Base-by-base conservation (phyloP, 2,329 filamentous ascomycete species). In the Xylaria sp. region DNA sequence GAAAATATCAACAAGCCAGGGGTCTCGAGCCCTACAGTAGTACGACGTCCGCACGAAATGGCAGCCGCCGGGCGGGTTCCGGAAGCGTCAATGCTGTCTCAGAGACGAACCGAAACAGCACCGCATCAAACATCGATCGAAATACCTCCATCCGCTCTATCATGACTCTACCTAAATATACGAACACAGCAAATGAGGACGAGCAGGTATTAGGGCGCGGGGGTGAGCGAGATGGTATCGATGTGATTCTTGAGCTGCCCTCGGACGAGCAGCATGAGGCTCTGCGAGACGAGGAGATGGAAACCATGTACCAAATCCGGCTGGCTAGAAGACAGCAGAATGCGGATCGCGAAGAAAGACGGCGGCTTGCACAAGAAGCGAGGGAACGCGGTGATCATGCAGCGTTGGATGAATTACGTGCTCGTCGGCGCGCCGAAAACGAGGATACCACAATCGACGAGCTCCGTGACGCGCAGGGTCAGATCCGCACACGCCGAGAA, bases 91-190 rank as follows among this genome's bases (percentile, higher is more conserved):
- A 70, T 18, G 68, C 76, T 13, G 76, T 76, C 63, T 72, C 72
- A 18, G 76, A 76, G 39, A 70, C 75, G 3, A 73, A 74, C 4
- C 61, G 71, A 65, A 72, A 63, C 78, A 41, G 74, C 72, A 9
- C 79, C 78, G 67, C 80, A 20, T 59, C 66, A 10, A 63, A 78
- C 0, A 88, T 97, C 13, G 92, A 95, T 77, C 88, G 95, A 36
- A 91, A 95, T 74, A 94, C 93, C 0, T 97, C 93, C 9, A 86
- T 98, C 53, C 90, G 95, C 63, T 97, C 93, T n/a, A 90, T 98
- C 64, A 96, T 97, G 87, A 98, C 96, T 0, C 82, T 99, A 2
- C 96, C 96, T 0, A 87, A 92, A 0, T 99, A 99, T 79, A 90
- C 91, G 2, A 87, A 86, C 18, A 89, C 88, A 32, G 89, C 93